Conservation (phyloP, 768 basidiomycete genomes). For the Hypholoma sublateritium region DNA sequence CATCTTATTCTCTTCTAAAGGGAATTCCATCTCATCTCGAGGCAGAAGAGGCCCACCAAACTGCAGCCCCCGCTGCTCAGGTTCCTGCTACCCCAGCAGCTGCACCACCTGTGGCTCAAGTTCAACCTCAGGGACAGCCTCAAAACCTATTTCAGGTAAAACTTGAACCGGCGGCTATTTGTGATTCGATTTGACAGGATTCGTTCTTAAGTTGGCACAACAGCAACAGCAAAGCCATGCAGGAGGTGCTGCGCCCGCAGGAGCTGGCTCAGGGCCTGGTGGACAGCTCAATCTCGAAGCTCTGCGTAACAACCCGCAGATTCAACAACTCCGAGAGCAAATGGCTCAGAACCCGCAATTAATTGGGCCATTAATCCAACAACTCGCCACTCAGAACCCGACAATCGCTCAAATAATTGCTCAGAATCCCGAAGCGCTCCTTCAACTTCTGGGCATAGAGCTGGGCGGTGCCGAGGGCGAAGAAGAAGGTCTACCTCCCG, state of each 20-base stretch:
- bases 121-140: conserved; percentile 44
- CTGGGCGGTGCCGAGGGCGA: conserved; percentile 40
- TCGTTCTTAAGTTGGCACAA: conserved; percentile 31
- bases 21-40: conserved; percentile 78
- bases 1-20: conserved; percentile 36
- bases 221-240: conserved; percentile 65
- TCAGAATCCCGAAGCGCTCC: conserved; percentile 68
- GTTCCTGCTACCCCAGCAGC: conserved; percentile 36
- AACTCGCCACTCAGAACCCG: conserved; percentile 75
- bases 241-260: conserved; percentile 30
- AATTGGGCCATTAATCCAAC: conserved; percentile 81
- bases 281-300: conserved; percentile 44
- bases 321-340: conserved; percentile 72
- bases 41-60: conserved; percentile 44
- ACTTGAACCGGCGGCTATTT: neutral
- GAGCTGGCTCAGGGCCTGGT: conserved; percentile 31
- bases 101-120: conserved; percentile 19
- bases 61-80: conserved; percentile 31
- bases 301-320: conserved; percentile 61
- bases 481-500: conserved; percentile 43
- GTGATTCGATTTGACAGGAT: neutral
- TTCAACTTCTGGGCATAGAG: conserved; percentile 58
- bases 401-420: conserved; percentile 67
- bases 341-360: conserved; percentile 75
- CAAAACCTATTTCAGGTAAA: conserved; percentile 88